Evolutionary conservation across 768 basidiomycete species (phyloP), one percentile per base, ranked within the genome.

Genomic region (Tricholomella constricta): DNA sequence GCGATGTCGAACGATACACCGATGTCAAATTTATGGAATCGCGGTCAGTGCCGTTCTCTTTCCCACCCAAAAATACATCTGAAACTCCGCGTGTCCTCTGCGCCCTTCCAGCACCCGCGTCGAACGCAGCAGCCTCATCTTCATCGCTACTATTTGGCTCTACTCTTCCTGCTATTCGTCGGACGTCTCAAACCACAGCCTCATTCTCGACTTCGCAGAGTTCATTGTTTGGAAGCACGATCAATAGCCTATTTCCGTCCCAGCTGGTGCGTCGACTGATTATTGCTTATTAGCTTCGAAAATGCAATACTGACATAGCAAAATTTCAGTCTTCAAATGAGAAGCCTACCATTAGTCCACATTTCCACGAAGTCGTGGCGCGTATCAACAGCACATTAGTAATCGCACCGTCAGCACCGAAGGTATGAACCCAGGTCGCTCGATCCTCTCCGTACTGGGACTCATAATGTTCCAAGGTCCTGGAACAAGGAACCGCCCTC

Each of bases 371-470:
- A 17, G 69, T 89, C 14, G 75, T 88, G 22, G 68, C 77, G n/a
- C 82, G 76, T 54, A 90, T 92, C 46, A 87, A 91, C 62, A 77
- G 79, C 48, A 78, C 80, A 17, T 72, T 92, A 22, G 76, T 81
- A 4, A 76, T 89, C 59, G 77, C 78, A 12, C 87, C 88, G 7
- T 67, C 76, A 4, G 64, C 77, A 31, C 78, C 82, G 15, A 71
- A 74, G 63, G 78, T 80, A 60, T 38, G 63, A 54, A 45, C n/a
- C n/a, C n/a, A n/a, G n/a, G n/a, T n/a, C n/a, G n/a, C n/a, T 15
- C 34, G 22, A 14, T 27, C 35, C 3, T 35, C 27, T 12, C 35
- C 12, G 26, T 32, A 11, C 40, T 37, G 22, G 37, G 12, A 19
- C 20, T 27, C 15, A 38, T 44, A n/a, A 15, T 29, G 9, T 20